Evolutionary conservation across 2,329 filamentous ascomycete genomes (phyloP), one percentile per base, ranked within the genome.

Genomic region (Allantophomopsis cytisporea): DNA sequence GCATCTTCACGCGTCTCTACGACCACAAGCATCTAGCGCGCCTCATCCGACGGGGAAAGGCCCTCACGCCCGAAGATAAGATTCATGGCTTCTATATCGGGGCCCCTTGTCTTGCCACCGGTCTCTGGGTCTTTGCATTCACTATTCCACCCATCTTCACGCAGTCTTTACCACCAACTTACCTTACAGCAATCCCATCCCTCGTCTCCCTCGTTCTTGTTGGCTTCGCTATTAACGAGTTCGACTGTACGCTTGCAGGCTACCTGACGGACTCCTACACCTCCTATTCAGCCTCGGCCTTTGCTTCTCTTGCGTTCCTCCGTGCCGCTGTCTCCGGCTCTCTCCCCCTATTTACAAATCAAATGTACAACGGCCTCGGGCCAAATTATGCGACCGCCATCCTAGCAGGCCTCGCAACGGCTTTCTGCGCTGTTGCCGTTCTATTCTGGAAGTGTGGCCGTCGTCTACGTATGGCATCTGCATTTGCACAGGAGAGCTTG

Each of bases 171-270:
- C 11, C 23, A 4, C 7, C 23, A 28, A 28, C 23, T 8, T 12
- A 8, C 8, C 34, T 59, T 1, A 56, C 56, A 17, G 66, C 62
- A 58, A 52, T 63, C 7, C 56, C 61, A 2, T 58, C 63, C 2
- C 59, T 60, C 4, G 37, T 61, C 1, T 55, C 60, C 0, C 54
- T 70, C 2, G 49, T 64, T 0, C 49, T 63, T 3, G 55, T 69
- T 7, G 68, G 67, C 0, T 71, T 64, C 48, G 62, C 63, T 0
- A 47, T 63, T 17, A 68, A 66, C 13, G 67, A 71, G 41, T 58
- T 68, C 34, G 60, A 60, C 14, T 59, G 43, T 34, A 45, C 46
- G 3, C 47, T 68, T 1, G 55, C 57, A 2, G 62, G 61, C 2
- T 67, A 68, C 37, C 50, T 67, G 8, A 56, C 62, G 0, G 65